Conservation (phyloP, 2,329 filamentous ascomycete genomes). For the Fusarium papillatum region DNA sequence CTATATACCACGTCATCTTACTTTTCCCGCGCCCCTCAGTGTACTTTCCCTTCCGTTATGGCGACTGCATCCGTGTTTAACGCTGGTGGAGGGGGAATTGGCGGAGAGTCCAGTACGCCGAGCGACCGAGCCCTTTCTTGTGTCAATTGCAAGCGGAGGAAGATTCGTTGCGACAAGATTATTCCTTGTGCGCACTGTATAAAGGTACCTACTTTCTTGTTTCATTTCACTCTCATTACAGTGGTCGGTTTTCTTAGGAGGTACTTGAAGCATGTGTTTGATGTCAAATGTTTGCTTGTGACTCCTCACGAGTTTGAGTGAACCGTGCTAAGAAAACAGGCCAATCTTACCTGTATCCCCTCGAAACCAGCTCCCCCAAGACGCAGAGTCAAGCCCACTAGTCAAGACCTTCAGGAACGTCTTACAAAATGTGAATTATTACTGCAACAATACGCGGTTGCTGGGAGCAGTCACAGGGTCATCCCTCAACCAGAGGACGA, state of each 20-base stretch:
- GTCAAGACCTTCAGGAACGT: not conserved
- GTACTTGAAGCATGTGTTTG: not conserved
- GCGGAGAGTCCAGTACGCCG: not conserved
- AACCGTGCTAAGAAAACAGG: not conserved
- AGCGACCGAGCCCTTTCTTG: constrained; percentile 4
- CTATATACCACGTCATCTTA: not conserved
- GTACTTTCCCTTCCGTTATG: not conserved
- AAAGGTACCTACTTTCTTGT: not conserved
- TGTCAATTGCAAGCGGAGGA: not conserved
- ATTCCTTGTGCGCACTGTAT: constrained; percentile 4
- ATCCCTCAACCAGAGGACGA: not conserved
- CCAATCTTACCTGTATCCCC: not conserved
- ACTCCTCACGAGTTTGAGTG: not conserved
- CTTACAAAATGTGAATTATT: not conserved
- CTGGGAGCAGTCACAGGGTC: not conserved
- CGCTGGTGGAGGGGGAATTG: not conserved
- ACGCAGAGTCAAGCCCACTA: not conserved
- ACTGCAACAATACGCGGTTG: not conserved
- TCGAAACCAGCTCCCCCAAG: not conserved
- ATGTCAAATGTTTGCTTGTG: not conserved
- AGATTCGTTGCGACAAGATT: constrained; percentile 1
- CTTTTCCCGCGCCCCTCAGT: not conserved
- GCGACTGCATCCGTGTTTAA: not conserved
- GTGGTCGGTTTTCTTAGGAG: not conserved
- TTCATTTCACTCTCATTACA: not conserved